Evolutionary conservation across 2,329 filamentous ascomycete species (phyloP), one percentile per base, ranked within the genome.

Genomic region (Stromatinia cepivora): DNA sequence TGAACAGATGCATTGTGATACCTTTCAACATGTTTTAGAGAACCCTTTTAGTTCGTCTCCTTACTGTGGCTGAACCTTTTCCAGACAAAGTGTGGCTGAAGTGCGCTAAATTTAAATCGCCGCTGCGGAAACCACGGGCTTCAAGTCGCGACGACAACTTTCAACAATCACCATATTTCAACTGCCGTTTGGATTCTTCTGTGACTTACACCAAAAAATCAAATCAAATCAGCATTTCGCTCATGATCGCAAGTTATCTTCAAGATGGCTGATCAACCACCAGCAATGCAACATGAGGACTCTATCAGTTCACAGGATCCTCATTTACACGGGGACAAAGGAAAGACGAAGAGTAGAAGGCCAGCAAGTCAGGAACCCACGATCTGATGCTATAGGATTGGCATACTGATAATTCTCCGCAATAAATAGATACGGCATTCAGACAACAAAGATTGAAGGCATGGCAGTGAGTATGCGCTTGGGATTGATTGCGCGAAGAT

Each of bases 391-490:
- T 46, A 59, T 48, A 56, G 73, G 56, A 71, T 42, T 53, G 52
- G 64, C 69, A 68, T 59, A 70, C 73, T 75, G 68, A 78, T 68
- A 3, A 56, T 61, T 61, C 9, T 50, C 53, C 69, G 39, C 57
- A 73, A 71, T 59, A 48, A 65, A 69, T 78, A 97, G 93, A 98
- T 83, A 98, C 94, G 70, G 95, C 95, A 15, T 99, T 98, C 80
- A 88, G 95, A 76, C 95, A 99, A 80, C 95, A 99, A 82, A 90
- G 95, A 79, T 83, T 99, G 81, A 97, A 98, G 83, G 95, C 95
- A 83, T 99, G 95, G 95, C 95, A 99, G 91, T 96, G 85, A 81
- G 93, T 74, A 66, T 42, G 69, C 67, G 67, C 46, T 67, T 67
- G 69, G 62, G 50, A 42, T 28, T 54, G 68, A 31, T 68, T 62